Conservation (phyloP, 2,329 filamentous ascomycete genomes). For the Aspergillus carbonarius region DNA sequence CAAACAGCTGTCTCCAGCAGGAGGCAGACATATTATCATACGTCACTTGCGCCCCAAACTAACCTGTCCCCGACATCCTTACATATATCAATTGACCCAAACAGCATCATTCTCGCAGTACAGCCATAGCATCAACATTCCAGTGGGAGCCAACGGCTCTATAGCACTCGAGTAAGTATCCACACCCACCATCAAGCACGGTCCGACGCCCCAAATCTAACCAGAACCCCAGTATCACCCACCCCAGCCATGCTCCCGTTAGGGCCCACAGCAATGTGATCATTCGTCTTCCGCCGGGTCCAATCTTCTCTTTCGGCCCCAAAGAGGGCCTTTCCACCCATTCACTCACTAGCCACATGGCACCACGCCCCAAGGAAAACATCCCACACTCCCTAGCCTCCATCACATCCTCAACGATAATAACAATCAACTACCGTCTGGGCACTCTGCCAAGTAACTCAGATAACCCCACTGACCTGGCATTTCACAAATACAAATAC, state of each 20-base stretch:
- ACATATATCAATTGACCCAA: neutral
- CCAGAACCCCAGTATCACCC: conserved; percentile 21
- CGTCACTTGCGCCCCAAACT: too few species aligned
- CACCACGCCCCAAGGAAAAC: neutral
- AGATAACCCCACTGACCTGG: neutral
- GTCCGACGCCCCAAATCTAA: neutral
- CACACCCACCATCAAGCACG: neutral
- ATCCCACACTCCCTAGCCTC: conserved; percentile 27
- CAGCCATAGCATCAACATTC: neutral
- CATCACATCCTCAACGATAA: conserved; percentile 34
- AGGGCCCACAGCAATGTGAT: conserved; percentile 29
- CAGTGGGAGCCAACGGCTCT: neutral
- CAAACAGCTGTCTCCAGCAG: too few species aligned
- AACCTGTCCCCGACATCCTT: too few species aligned
- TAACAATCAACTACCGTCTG: conserved; percentile 44
- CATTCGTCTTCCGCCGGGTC: conserved; percentile 40
- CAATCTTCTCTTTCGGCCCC: conserved; percentile 21
- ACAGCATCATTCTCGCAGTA: neutral
- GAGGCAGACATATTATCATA: too few species aligned
- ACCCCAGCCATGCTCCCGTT: conserved; percentile 6
- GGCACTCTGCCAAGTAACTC: conserved; percentile 13
- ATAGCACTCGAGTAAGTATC: neutral
- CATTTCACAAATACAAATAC: conserved; percentile 25
- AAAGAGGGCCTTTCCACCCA: neutral
- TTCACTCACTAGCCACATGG: neutral